Percentiles rank a stretch among this genome's conserved stretches.
Evolutionary conservation across 768 basidiomycete genomes (phyloP).

Genomic region (Boletellus ananas): DNA sequence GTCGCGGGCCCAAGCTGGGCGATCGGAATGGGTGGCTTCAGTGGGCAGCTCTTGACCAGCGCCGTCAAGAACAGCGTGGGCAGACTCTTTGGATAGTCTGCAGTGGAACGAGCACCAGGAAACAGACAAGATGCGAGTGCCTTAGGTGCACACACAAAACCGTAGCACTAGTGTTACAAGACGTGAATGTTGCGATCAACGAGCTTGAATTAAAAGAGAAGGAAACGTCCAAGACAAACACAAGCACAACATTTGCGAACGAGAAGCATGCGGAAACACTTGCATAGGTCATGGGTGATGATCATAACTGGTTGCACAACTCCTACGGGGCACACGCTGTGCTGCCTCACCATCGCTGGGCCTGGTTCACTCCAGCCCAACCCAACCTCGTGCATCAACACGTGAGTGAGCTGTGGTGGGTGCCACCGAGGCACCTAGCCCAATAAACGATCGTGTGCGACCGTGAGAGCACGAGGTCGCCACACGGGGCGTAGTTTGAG

Average conservation of each 20-base stretch:
- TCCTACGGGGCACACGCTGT: slow-evolving; percentile 9
- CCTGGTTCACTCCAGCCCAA: slow-evolving; percentile 45
- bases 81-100: slow-evolving; percentile 57
- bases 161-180: slow-evolving; percentile 30
- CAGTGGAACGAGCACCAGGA: background rate
- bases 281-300: slow-evolving; percentile 17
- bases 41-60: slow-evolving; percentile 78
- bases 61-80: slow-evolving; percentile 81
- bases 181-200: slow-evolving; percentile 25
- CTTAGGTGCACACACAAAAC: slow-evolving; percentile 8
- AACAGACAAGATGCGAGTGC: slow-evolving; percentile 14
- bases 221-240: slow-evolving; percentile 21
- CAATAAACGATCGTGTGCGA: slow-evolving; percentile 71
- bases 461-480: slow-evolving; percentile 65
- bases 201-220: slow-evolving; percentile 15
- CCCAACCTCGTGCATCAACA: slow-evolving; percentile 80
- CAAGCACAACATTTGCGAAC: slow-evolving; percentile 22
- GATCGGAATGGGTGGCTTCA: slow-evolving; percentile 74
- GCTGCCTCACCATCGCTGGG: slow-evolving; percentile 5
- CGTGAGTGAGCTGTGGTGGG: slow-evolving; percentile 81
- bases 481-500: slow-evolving; percentile 62
- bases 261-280: slow-evolving; percentile 19
- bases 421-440: slow-evolving; percentile 59
- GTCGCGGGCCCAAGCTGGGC: slow-evolving; percentile 69
- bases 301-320: slow-evolving; percentile 12